phyloP scores from a whole-genome alignment of 2,329 filamentous ascomycete species.

The Talaromyces islandicus region DNA sequence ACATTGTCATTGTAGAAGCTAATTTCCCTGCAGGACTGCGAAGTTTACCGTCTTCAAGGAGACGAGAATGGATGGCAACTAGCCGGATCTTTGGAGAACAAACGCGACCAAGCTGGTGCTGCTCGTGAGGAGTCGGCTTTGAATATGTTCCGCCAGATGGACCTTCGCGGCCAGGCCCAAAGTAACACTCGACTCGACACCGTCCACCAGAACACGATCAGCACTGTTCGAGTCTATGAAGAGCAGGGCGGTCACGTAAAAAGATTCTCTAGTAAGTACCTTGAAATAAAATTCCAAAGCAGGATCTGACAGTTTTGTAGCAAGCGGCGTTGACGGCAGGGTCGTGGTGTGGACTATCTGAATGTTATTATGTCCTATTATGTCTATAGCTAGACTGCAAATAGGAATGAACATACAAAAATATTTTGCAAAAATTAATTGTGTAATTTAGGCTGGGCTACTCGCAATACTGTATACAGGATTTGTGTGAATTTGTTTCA shows the following conservation, averaged over 20 bases:
- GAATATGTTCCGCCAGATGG: constrained; percentile 99
- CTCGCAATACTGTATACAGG: too few species aligned
- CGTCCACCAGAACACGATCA: constrained; percentile 94
- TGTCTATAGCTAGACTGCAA: not conserved
- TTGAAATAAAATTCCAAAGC: constrained; percentile 7
- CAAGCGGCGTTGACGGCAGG: constrained; percentile 76
- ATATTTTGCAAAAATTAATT: not conserved
- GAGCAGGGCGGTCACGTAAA: constrained; percentile 57
- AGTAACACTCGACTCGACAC: constrained; percentile 94
- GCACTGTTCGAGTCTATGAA: constrained; percentile 72
- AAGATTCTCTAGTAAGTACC: constrained; percentile 76
- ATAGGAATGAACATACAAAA: not conserved
- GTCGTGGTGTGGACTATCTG: constrained; percentile 72
- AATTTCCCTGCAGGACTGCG: constrained; percentile 51
- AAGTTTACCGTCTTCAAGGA: constrained; percentile 85
- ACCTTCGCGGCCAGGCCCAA: constrained; percentile 85
- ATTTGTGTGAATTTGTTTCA: too few species aligned
- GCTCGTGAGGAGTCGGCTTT: constrained; percentile 81
- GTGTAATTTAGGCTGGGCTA: too few species aligned
- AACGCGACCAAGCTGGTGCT: constrained; percentile 53
- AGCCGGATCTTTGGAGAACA: constrained; percentile 71
- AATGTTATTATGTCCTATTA: not conserved
- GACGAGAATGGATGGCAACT: constrained; percentile 76
- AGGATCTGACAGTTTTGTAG: constrained; percentile 36
- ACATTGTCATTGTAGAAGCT: not conserved